Evolutionary conservation across 2,329 filamentous ascomycete species (phyloP).

Genomic region (Colletotrichum siamense): DNA sequence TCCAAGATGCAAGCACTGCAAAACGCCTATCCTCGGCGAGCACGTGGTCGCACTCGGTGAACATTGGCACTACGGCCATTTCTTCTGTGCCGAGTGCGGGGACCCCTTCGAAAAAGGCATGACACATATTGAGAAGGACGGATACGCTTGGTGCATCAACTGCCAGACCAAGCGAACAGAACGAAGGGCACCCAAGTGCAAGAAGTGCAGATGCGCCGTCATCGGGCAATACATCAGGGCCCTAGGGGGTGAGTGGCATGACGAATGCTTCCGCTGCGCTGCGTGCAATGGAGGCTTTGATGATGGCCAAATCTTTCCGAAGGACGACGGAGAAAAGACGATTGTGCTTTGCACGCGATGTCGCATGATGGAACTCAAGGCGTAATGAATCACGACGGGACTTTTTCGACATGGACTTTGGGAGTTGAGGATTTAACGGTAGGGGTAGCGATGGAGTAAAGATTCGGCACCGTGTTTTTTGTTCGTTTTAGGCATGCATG

Average conservation of each 20-base stretch:
- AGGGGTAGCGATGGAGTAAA: neutral
- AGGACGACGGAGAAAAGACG: constrained; percentile 36
- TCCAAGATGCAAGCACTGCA: constrained; percentile 93
- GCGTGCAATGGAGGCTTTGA: constrained; percentile 65
- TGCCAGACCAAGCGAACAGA: constrained; percentile 94
- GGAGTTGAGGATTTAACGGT: neutral
- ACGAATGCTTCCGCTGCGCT: constrained; percentile 85
- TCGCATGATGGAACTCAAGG: constrained; percentile 65
- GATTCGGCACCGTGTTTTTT: neutral
- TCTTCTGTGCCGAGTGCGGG: constrained; percentile 98
- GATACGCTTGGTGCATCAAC: constrained; percentile 93
- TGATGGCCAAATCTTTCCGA: constrained; percentile 70
- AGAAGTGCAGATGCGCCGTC: constrained; percentile 82
- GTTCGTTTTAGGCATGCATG: neutral
- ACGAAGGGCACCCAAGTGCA: constrained; percentile 85
- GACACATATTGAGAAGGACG: constrained; percentile 89
- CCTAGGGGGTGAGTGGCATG: constrained; percentile 92
- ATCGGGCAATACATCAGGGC: constrained; percentile 90
- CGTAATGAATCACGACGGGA: constrained; percentile 28
- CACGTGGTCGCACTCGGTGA: constrained; percentile 91
- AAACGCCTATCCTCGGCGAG: constrained; percentile 94
- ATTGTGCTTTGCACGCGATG: constrained; percentile 67
- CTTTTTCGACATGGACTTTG: neutral
- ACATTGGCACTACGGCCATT: constrained; percentile 98
- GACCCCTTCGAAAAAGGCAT: constrained; percentile 83